These are phyloP conservation scores for Trichoderma lentiforme DNA, from an alignment of 2,329 filamentous ascomycete species.

Conservation along the genomic window DNA sequence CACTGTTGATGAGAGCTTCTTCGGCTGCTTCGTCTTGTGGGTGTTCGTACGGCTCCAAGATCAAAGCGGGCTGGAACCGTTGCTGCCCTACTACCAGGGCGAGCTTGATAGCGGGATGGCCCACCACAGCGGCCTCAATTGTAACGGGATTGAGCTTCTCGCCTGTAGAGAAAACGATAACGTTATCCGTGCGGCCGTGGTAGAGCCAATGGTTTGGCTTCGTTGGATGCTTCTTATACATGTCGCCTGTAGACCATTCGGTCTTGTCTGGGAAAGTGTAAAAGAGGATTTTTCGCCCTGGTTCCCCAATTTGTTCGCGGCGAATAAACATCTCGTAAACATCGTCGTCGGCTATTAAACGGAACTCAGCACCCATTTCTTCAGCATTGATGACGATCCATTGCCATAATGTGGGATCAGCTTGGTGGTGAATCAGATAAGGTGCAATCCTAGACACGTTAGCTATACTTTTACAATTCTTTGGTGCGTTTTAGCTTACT, in stretches of 20 bases:
- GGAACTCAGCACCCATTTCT: constrained; percentile 42
- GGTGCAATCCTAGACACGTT: constrained; percentile 31
- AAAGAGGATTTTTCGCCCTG: constrained; percentile 33
- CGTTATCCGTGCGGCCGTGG: constrained; percentile 37
- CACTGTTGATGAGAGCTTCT: constrained; percentile 36
- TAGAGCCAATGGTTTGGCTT: constrained; percentile 35
- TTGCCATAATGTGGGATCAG: constrained; percentile 37
- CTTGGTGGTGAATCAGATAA: constrained; percentile 35
- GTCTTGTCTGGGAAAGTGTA: constrained; percentile 37
- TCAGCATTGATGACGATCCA: constrained; percentile 43
- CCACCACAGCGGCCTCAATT: constrained; percentile 33
- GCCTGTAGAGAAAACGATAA: constrained; percentile 41
- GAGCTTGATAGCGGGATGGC: constrained; percentile 29
- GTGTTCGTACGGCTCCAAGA: constrained; percentile 42
- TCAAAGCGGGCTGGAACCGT: constrained; percentile 44
- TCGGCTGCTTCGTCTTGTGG: constrained; percentile 27
- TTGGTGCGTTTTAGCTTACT: constrained; percentile 31
- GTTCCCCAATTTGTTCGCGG: constrained; percentile 35
- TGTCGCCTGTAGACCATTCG: constrained; percentile 36
- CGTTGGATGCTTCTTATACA: constrained; percentile 36
- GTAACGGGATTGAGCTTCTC: constrained; percentile 42
- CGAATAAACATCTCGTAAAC: constrained; percentile 35
- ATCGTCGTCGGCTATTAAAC: constrained; percentile 18
- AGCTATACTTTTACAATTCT: not conserved
- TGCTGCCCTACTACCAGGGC: constrained; percentile 42